These are phyloP conservation scores for Calonectria hongkongensis DNA, from an alignment of 2,329 filamentous ascomycete genomes.

Conservation along the genomic window DNA sequence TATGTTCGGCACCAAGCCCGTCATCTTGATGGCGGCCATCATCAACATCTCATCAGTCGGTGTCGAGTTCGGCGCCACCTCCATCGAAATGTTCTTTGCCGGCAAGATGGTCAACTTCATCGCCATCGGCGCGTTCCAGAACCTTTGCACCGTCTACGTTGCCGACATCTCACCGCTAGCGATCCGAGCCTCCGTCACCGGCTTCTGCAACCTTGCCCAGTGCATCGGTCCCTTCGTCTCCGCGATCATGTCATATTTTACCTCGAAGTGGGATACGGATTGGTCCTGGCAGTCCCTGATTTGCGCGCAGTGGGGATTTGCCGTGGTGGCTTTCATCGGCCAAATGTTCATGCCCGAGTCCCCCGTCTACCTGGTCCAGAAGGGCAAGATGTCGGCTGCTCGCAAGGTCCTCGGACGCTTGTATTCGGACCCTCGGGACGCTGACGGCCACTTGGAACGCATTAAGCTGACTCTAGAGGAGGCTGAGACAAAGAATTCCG, in stretches of 20 bases:
- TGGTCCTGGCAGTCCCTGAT: conserved; percentile 66
- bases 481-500: conserved; percentile 55
- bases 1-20: conserved; percentile 51
- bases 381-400: conserved; percentile 61
- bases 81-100: conserved; percentile 55
- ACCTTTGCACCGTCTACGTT: conserved; percentile 62
- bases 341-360: conserved; percentile 69
- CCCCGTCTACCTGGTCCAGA: conserved; percentile 69
- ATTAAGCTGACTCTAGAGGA: conserved; percentile 70
- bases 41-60: conserved; percentile 56
- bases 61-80: conserved; percentile 56
- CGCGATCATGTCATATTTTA: conserved; percentile 61
- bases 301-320: conserved; percentile 64
- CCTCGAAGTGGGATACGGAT: conserved; percentile 58
- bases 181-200: conserved; percentile 60
- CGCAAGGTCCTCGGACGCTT: conserved; percentile 69
- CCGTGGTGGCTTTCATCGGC: conserved; percentile 56
- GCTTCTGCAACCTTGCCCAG: conserved; percentile 63
- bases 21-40: conserved; percentile 44
- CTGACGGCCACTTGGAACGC: conserved; percentile 63
- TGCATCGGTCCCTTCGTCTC: conserved; percentile 63
- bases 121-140: conserved; percentile 61
- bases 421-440: conserved; percentile 60
- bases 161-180: conserved; percentile 62
- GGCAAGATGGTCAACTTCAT: conserved; percentile 58